Percentiles rank a stretch among this genome's conserved stretches.
These are phyloP conservation scores for Coemansia sp. DNA, from an alignment of 192 early-diverging fungal genomes.

Conservation along the genomic window DNA sequence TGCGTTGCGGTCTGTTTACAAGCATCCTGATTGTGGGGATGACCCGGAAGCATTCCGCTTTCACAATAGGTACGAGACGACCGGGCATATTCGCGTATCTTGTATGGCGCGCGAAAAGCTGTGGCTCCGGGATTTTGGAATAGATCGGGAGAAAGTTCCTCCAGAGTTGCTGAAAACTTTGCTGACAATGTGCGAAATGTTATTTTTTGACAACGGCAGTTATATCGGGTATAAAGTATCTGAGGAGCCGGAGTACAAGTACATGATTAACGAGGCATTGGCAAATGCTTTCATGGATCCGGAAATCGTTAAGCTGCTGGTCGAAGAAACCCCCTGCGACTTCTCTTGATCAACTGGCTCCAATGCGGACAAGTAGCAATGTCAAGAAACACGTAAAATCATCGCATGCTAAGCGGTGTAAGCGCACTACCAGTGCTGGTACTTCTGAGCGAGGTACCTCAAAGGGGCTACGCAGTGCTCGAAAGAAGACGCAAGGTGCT, in stretches of 20 bases:
- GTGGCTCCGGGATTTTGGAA: background rate
- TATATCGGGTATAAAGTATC: background rate
- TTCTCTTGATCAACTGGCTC: too few species aligned
- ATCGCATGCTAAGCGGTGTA: too few species aligned
- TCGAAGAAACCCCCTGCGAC: too few species aligned
- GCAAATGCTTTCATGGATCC: background rate
- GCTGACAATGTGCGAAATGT: background rate
- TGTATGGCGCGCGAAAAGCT: background rate
- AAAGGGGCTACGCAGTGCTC: too few species aligned
- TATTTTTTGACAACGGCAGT: background rate
- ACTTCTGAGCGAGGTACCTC: too few species aligned
- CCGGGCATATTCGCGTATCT: background rate
- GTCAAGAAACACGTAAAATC: too few species aligned
- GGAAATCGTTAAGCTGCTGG: background rate
- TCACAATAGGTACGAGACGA: background rate
- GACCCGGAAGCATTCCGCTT: background rate
- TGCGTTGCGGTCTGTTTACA: background rate
- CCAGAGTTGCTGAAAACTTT: background rate
- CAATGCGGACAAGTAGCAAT: too few species aligned
- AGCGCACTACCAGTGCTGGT: too few species aligned
- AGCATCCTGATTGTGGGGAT: background rate
- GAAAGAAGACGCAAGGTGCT: too few species aligned
- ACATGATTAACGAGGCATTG: background rate
- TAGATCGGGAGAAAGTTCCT: background rate
- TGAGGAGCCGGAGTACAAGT: background rate